Base-by-base conservation (phyloP, 495 filamentous ascomycete species). In the Niebla homalea region DNA sequence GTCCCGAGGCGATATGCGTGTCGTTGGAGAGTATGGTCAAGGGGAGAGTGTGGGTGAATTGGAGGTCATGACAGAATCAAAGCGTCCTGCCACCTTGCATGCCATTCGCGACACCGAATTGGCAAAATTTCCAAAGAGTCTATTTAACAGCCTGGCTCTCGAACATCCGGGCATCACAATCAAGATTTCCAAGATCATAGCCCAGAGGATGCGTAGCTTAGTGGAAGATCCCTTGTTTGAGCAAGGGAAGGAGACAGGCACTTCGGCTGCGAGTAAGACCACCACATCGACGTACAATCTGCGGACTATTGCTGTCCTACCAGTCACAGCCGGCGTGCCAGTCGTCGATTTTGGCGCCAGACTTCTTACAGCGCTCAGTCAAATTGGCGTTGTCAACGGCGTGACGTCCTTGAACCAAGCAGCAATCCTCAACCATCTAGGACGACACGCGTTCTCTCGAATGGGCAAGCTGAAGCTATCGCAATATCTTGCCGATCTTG, bases 91-190 rank as follows among this genome's bases (percentile, higher is more conserved):
- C 18, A 94, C 89, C 4, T 70, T 98, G 8, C 89, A 96, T 61
- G 93, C 92, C 6, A 98, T 98, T 55, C 85, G 92, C 29, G 93
- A 94, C 56, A 96, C 93, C 0, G 92, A 98, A 58, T 67, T 98
- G 22, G 93, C 93, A 37, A 96, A 94, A 52, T 93, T 98, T 52
- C 92, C 92, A 6, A 87, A 89, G 46, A 94, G 87, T 1, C 70
- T 98, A 1, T 98, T 98, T 74, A 98, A 98, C 67, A 97, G 89
- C 61, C 75, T 98, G 5, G 92, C 93, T 0, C 81, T 90, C 58
- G 93, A 97, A 62, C 93, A 98, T 61, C 90, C 93, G 6, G 93
- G 89, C 16, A 96, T 98, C 62, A 97, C 92, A 0, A 97, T 98
- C 54, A 94, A 96, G 65, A 94, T 98, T 12, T 97, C 93, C 3